These are phyloP conservation scores for Ustilago loliicola DNA, from an alignment of 1,284 basidiomycete genomes.

Conservation along the genomic window DNA sequence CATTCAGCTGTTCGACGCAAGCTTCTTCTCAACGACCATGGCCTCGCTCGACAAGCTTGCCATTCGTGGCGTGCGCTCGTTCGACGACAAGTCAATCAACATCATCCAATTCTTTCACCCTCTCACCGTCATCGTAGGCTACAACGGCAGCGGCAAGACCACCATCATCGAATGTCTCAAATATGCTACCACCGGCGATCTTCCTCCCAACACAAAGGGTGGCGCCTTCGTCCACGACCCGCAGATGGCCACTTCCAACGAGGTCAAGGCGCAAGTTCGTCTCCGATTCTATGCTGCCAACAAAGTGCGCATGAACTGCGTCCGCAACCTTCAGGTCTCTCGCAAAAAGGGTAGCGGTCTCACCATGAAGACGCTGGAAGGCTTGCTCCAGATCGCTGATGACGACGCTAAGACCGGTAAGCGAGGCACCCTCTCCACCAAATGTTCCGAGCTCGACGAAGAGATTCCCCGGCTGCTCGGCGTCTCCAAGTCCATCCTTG, in stretches of 20 bases:
- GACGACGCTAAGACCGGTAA: slow-evolving; percentile 75
- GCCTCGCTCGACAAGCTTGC: slow-evolving; percentile 69
- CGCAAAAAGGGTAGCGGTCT: slow-evolving; percentile 79
- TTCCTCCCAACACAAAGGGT: slow-evolving; percentile 96
- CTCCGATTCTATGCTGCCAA: slow-evolving; percentile 92
- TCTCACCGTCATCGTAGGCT: slow-evolving; percentile 97
- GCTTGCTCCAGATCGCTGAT: slow-evolving; percentile 83
- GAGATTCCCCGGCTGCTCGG: slow-evolving; percentile 89
- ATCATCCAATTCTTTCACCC: slow-evolving; percentile 98
- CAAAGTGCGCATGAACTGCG: slow-evolving; percentile 81
- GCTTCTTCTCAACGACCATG: slow-evolving; percentile 30
- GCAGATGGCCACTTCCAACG: slow-evolving; percentile 94
- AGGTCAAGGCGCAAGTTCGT: slow-evolving; percentile 98
- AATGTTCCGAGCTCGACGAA: slow-evolving; percentile 82
- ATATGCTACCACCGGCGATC: slow-evolving; percentile 97
- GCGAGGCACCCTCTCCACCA: slow-evolving; percentile 64
- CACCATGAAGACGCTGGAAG: slow-evolving; percentile 98
- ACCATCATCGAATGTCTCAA: slow-evolving; percentile 99
- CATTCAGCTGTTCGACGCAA: neutral
- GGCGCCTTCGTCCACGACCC: slow-evolving; percentile 99
- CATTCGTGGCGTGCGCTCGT: slow-evolving; percentile 71
- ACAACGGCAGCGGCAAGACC: slow-evolving; percentile 98
- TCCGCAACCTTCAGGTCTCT: slow-evolving; percentile 91
- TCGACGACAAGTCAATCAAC: slow-evolving; percentile 86
- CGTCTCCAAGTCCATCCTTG: slow-evolving; percentile 94